Percentiles rank a stretch among this genome's conserved stretches.
Conservation (phyloP, 2,329 filamentous ascomycete species). For the Penicillium concentricum region DNA sequence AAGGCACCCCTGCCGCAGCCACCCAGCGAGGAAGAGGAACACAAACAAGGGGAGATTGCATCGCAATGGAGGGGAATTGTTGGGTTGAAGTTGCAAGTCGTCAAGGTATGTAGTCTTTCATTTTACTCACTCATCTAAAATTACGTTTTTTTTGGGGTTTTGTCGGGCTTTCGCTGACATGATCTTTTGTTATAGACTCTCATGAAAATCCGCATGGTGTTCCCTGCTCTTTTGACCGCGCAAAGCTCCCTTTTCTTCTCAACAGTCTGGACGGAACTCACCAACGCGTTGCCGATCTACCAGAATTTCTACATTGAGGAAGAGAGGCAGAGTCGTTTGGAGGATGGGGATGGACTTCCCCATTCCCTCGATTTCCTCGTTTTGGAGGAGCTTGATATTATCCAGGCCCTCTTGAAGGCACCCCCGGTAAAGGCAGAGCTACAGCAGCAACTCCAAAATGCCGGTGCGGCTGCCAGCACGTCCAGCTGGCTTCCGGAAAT, state of each 20-base stretch:
- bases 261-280: conserved; percentile 85
- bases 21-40: conserved; percentile 58
- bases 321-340: conserved; percentile 80
- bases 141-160: neutral
- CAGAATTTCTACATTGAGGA: conserved; percentile 81
- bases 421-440: conserved; percentile 86
- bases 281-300: conserved; percentile 69
- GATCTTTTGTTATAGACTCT: conserved; percentile 60
- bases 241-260: conserved; percentile 82
- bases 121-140: neutral
- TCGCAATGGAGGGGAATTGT: conserved; percentile 77
- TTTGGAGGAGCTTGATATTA: conserved; percentile 89
- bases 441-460: conserved; percentile 69
- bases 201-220: conserved; percentile 82
- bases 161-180: conserved; percentile 16
- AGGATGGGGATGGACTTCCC: conserved; percentile 86
- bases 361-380: conserved; percentile 94
- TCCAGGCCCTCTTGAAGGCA: conserved; percentile 86
- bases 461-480: conserved; percentile 59
- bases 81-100: conserved; percentile 86
- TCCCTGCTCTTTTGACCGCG: conserved; percentile 75
- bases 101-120: conserved; percentile 59
- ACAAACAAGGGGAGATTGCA: conserved; percentile 54
- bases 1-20: conserved; percentile 68
- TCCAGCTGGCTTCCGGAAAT: conserved; percentile 83